These are phyloP conservation scores for Linanthus parryae DNA, from an alignment of 148 eudicot genomes.

Conservation along the genomic window DNA sequence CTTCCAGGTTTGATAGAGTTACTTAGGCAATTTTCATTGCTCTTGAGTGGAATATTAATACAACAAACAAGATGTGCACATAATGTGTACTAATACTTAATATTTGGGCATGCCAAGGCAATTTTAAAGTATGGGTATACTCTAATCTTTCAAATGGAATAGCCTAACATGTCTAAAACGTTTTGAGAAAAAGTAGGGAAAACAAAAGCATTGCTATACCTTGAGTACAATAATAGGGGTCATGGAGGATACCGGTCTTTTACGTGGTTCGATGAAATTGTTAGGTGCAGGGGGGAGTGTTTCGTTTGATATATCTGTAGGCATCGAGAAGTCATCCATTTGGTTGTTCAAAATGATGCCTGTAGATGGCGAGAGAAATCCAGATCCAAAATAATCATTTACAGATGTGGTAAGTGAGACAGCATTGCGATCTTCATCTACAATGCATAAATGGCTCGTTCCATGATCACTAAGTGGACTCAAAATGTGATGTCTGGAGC, in stretches of 20 bases:
- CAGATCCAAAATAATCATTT: conserved; percentile 22
- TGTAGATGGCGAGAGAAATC: conserved; percentile 19
- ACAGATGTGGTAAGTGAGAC: conserved; percentile 27
- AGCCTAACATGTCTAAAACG: not conserved
- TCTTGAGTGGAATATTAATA: no score
- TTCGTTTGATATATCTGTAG: conserved; percentile 12
- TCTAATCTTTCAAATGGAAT: no score
- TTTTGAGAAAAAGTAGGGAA: not conserved
- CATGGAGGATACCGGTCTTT: conserved; percentile 33
- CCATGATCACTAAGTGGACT: conserved; percentile 27
- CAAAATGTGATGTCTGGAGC: no score
- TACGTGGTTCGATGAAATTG: conserved; percentile 26
- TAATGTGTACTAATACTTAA: no score
- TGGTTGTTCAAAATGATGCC: conserved; percentile 34
- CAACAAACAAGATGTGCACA: no score
- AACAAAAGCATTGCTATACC: conserved; percentile 8
- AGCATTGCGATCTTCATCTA: conserved; percentile 25
- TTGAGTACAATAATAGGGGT: conserved; percentile 24
- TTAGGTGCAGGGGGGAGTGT: conserved; percentile 28
- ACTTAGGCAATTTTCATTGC: no score
- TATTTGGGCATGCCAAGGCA: no score
- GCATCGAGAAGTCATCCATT: conserved; percentile 36
- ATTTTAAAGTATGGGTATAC: no score
- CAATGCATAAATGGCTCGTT: conserved; percentile 32
- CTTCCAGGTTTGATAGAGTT: no score